Conservation (phyloP, 2,329 filamentous ascomycete species). For the Pezizomycotina sp. region DNA sequence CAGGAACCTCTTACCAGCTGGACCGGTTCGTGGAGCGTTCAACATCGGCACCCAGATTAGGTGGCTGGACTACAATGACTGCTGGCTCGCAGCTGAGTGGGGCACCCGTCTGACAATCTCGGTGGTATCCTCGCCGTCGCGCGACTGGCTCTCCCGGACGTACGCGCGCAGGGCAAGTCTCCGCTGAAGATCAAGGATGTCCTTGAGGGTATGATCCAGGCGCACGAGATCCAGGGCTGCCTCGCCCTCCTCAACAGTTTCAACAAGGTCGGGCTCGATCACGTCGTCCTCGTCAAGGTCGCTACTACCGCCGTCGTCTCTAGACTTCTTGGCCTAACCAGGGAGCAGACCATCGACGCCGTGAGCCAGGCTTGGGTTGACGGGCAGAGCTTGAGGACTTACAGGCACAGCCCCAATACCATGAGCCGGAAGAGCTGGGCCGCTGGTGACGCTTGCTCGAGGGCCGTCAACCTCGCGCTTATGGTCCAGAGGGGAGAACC, state of each 20-base stretch:
- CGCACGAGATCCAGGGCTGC: slow-evolving; percentile 96
- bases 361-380: slow-evolving; percentile 97
- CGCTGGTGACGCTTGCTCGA: slow-evolving; percentile 92
- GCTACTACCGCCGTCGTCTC: slow-evolving; percentile 86
- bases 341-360: slow-evolving; percentile 84
- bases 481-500: slow-evolving; percentile 85
- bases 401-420: slow-evolving; percentile 94
- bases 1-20: slow-evolving; percentile 81
- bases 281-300: slow-evolving; percentile 96
- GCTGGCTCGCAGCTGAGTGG: slow-evolving; percentile 98
- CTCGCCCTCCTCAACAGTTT: slow-evolving; percentile 93
- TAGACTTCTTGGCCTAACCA: slow-evolving; percentile 79
- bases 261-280: slow-evolving; percentile 96
- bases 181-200: slow-evolving; percentile 71
- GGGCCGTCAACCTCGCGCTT: slow-evolving; percentile 75
- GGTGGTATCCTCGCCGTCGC: slow-evolving; percentile 87
- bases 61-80: slow-evolving; percentile 99
- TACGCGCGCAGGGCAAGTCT: slow-evolving; percentile 56
- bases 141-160: slow-evolving; percentile 92
- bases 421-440: slow-evolving; percentile 99
- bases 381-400: slow-evolving; percentile 87
- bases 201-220: slow-evolving; percentile 96
- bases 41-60: slow-evolving; percentile 98
- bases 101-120: slow-evolving; percentile 97
- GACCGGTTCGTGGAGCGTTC: slow-evolving; percentile 90